Evolutionary conservation across 1,139 yeast species (phyloP).

Genomic region (Arxiozyma bovina): DNA sequence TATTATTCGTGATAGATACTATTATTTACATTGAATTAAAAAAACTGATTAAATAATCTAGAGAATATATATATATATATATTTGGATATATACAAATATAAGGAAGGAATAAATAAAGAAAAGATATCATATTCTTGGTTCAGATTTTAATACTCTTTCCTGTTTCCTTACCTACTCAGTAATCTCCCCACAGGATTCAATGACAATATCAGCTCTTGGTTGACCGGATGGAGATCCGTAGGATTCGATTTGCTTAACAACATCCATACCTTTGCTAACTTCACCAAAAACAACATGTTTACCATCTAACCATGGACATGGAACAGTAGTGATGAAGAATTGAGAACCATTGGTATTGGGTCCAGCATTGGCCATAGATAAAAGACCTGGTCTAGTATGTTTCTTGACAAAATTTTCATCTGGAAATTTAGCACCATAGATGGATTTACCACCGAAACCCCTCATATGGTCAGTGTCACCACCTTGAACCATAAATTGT

Average conservation of each 20-base stretch:
- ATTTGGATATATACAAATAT: too few relatives aligned
- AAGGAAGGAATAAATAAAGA: too few relatives aligned
- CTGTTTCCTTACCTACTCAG: slow-evolving; percentile 9
- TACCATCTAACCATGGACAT: slow-evolving; percentile 88
- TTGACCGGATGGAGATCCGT: slow-evolving; percentile 67
- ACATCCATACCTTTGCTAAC: slow-evolving; percentile 79
- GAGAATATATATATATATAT: too few relatives aligned
- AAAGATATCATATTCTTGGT: not conserved
- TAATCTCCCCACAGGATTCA: slow-evolving; percentile 70
- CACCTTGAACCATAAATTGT: slow-evolving; percentile 94
- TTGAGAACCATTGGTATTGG: slow-evolving; percentile 93
- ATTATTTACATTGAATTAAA: too few relatives aligned
- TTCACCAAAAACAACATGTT: slow-evolving; percentile 94
- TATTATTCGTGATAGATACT: too few relatives aligned
- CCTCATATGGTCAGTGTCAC: slow-evolving; percentile 86
- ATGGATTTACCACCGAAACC: slow-evolving; percentile 96
- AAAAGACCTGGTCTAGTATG: slow-evolving; percentile 80
- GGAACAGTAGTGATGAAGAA: slow-evolving; percentile 90
- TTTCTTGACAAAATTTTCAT: slow-evolving; percentile 75
- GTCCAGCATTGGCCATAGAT: slow-evolving; percentile 96
- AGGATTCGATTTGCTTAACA: slow-evolving; percentile 56
- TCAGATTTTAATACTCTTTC: not conserved
- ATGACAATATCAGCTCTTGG: slow-evolving; percentile 63
- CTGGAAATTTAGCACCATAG: slow-evolving; percentile 81
- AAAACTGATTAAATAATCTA: too few relatives aligned